Percentiles rank a stretch among this genome's conserved stretches.
Conservation (phyloP, 208 protist species). For the Leishmania braziliensis region DNA sequence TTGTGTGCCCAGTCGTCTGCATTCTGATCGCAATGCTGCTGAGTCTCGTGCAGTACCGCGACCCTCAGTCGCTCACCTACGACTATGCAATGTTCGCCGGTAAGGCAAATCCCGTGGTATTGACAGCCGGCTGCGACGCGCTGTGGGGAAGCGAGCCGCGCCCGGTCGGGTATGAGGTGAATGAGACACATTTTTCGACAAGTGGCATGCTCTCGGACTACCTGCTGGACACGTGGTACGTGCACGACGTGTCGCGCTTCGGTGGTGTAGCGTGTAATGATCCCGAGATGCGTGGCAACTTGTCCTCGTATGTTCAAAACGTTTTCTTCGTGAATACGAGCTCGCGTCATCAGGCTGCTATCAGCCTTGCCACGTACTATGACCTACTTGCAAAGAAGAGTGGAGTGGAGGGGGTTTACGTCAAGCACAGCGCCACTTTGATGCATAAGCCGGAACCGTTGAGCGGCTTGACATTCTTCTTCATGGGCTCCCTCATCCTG, state of each 20-base stretch:
- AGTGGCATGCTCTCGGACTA: not conserved
- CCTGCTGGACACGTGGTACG: constrained; percentile 37
- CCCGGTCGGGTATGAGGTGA: not conserved
- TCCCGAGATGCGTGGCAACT: not conserved
- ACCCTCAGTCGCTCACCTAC: constrained; percentile 9
- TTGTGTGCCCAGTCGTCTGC: constrained; percentile 70
- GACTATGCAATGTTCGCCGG: constrained; percentile 43
- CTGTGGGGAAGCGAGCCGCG: constrained; percentile 10
- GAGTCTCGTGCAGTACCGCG: constrained; percentile 40
- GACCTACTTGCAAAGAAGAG: too few species aligned
- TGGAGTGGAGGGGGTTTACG: too few species aligned
- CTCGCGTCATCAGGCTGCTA: constrained; percentile 28
- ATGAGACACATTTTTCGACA: too few species aligned
- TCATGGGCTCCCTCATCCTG: constrained; percentile 45
- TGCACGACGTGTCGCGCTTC: constrained; percentile 13
- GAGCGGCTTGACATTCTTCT: not conserved
- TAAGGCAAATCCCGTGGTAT: constrained; percentile 28
- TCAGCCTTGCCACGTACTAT: constrained; percentile 81
- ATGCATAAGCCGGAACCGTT: too few species aligned
- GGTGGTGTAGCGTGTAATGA: constrained; percentile 28
- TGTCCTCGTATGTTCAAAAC: too few species aligned
- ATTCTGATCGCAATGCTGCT: constrained; percentile 76
- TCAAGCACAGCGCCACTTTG: too few species aligned
- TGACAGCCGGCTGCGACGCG: constrained; percentile 23
- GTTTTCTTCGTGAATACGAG: constrained; percentile 19